These are phyloP conservation scores for Macroventuria anomochaeta DNA, from an alignment of 2,329 filamentous ascomycete species.

Conservation along the genomic window DNA sequence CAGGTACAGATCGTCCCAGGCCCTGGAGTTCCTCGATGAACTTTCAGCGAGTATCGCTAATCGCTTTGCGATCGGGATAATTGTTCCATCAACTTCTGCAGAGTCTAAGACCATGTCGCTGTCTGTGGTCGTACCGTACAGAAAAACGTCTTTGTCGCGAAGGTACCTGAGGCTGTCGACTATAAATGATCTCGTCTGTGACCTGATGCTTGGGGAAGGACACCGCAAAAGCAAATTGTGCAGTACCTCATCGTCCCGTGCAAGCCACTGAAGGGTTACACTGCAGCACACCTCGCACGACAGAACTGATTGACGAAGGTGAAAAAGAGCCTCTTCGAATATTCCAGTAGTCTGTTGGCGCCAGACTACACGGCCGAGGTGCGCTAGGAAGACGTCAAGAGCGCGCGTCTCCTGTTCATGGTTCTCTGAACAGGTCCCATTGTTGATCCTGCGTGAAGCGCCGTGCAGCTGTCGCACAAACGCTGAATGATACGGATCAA, in stretches of 20 bases:
- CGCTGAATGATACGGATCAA: conserved; percentile 72
- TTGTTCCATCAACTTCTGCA: conserved; percentile 19
- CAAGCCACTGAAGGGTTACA: conserved; percentile 68
- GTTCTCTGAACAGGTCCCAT: conserved; percentile 58
- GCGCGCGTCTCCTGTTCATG: conserved; percentile 56
- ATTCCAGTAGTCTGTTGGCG: conserved; percentile 72
- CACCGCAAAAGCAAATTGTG: conserved; percentile 63
- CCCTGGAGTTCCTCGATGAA: conserved; percentile 31
- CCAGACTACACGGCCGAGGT: conserved; percentile 77
- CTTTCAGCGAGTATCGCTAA: conserved; percentile 32
- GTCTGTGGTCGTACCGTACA: conserved; percentile 36
- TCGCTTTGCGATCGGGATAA: conserved; percentile 27
- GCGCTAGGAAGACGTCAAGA: conserved; percentile 64
- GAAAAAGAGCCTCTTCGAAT: conserved; percentile 62
- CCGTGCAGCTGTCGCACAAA: conserved; percentile 71
- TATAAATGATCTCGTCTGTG: conserved; percentile 37
- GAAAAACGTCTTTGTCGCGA: conserved; percentile 40
- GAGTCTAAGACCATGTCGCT: conserved; percentile 36
- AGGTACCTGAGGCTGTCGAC: conserved; percentile 40
- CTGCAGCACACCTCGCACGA: conserved; percentile 60
- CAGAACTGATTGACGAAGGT: conserved; percentile 62
- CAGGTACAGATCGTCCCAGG: conserved; percentile 48
- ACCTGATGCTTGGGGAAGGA: conserved; percentile 37
- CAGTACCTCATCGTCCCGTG: conserved; percentile 62
- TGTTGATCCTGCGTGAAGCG: conserved; percentile 60